These are phyloP conservation scores for Musa troglodytarum DNA, from an alignment of 176 grass and related monocot genomes.

Conservation along the genomic window DNA sequence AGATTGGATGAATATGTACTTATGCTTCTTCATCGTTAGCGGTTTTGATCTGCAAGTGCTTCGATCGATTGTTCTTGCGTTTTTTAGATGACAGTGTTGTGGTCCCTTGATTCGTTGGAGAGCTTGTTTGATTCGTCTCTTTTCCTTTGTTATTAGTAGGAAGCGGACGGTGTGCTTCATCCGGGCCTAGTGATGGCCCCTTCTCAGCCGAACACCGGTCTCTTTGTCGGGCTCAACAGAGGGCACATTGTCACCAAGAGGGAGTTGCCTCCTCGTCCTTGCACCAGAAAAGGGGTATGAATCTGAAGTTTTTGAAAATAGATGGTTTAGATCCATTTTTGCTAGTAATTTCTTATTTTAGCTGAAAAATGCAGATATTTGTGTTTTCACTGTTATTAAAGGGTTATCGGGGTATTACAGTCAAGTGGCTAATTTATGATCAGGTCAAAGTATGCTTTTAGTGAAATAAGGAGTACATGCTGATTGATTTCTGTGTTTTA, in stretches of 20 bases:
- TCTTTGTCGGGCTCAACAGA: slow-evolving; percentile 8
- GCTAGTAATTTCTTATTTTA: background rate
- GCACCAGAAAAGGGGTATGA: slow-evolving; percentile 6
- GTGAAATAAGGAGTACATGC: too few relatives aligned
- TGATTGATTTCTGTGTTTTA: too few relatives aligned
- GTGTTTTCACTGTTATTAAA: background rate
- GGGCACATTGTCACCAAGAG: slow-evolving; percentile 4
- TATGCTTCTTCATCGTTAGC: too few relatives aligned
- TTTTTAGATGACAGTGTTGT: background rate
- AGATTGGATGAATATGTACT: too few relatives aligned
- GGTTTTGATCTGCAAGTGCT: background rate
- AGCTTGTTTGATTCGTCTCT: background rate
- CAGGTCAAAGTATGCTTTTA: too few relatives aligned
- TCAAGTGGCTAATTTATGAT: too few relatives aligned
- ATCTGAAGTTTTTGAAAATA: background rate
- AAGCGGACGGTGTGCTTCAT: background rate
- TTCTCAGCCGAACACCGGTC: background rate
- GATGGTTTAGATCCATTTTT: background rate
- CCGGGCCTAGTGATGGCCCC: background rate
- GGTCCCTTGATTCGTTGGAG: background rate
- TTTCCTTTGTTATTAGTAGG: background rate
- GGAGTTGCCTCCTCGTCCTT: slow-evolving; percentile 1
- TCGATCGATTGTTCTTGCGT: background rate
- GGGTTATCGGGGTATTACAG: too few relatives aligned
- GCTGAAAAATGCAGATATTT: background rate